Conservation (phyloP, 2,329 filamentous ascomycete species). For the Aspergillus vadensis region DNA sequence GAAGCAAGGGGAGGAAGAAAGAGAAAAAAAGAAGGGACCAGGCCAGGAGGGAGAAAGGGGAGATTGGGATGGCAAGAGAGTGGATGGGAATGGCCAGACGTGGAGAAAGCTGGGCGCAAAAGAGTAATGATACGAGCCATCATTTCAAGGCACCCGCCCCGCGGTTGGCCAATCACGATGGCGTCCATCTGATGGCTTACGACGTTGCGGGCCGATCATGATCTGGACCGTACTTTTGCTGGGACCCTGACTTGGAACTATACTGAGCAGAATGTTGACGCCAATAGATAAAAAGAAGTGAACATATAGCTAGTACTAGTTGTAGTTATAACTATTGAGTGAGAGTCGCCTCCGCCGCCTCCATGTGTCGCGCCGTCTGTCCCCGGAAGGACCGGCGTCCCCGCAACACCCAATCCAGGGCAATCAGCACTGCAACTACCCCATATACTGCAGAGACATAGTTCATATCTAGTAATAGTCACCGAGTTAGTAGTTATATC, state of each 20-base stretch:
- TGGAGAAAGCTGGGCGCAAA: not conserved
- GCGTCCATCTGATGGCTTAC: not conserved
- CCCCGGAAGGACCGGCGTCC: conserved; percentile 31
- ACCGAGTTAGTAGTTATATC: not conserved
- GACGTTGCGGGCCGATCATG: not conserved
- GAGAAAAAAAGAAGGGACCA: not conserved
- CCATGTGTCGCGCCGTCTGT: conserved; percentile 18
- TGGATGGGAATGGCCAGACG: not conserved
- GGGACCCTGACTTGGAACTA: not conserved
- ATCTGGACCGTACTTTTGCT: not conserved
- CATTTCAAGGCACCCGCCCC: not conserved
- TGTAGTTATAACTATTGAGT: too few relatives aligned
- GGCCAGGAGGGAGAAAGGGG: not conserved
- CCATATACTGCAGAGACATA: conserved; percentile 39
- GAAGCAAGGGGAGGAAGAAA: not conserved
- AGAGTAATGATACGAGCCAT: not conserved
- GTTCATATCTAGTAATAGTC: conserved; percentile 36
- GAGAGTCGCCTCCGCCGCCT: conserved; percentile 1
- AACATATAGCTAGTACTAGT: too few relatives aligned
- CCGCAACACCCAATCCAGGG: conserved; percentile 34
- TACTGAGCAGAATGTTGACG: not conserved
- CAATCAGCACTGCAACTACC: conserved; percentile 33
- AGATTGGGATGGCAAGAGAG: not conserved
- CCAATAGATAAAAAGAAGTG: not conserved
- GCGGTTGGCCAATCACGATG: not conserved